Conservation (phyloP, 2,329 filamentous ascomycete species). For the Trichoderma asperellum region DNA sequence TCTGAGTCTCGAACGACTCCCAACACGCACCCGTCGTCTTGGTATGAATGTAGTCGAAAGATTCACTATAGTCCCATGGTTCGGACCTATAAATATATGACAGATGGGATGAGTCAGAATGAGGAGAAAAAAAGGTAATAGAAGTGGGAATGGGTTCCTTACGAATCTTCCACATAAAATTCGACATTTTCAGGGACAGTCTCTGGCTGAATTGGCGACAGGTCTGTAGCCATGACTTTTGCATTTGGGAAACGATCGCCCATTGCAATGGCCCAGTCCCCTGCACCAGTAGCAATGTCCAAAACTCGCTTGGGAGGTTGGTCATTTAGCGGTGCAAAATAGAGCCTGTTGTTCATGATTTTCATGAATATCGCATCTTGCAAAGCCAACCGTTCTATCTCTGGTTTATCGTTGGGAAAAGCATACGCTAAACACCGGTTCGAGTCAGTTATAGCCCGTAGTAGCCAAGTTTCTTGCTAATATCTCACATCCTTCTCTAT, state of each 20-base stretch:
- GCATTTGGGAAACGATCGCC: conserved; percentile 63
- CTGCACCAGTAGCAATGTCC: conserved; percentile 52
- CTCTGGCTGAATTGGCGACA: conserved; percentile 68
- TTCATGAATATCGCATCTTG: conserved; percentile 46
- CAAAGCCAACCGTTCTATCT: conserved; percentile 48
- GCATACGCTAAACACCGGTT: conserved; percentile 44
- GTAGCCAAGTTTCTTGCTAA: background rate
- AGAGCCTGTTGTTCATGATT: conserved; percentile 47
- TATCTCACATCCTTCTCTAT: conserved; percentile 49
- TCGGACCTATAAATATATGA: conserved; percentile 44
- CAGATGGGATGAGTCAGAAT: background rate
- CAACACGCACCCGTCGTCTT: conserved; percentile 56
- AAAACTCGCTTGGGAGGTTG: conserved; percentile 45
- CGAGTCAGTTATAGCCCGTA: conserved; percentile 21
- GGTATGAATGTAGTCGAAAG: conserved; percentile 60
- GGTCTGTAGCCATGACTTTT: conserved; percentile 64
- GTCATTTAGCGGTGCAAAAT: conserved; percentile 48
- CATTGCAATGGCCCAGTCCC: conserved; percentile 69
- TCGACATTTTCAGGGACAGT: conserved; percentile 72
- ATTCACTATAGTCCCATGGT: conserved; percentile 57
- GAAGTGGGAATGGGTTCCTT: conserved; percentile 32
- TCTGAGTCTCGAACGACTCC: conserved; percentile 51
- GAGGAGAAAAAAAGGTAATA: background rate
- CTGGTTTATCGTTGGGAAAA: conserved; percentile 51
- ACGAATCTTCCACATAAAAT: conserved; percentile 71